Conservation (phyloP, 2,329 filamentous ascomycete species). For the Aureobasidium melanogenum region DNA sequence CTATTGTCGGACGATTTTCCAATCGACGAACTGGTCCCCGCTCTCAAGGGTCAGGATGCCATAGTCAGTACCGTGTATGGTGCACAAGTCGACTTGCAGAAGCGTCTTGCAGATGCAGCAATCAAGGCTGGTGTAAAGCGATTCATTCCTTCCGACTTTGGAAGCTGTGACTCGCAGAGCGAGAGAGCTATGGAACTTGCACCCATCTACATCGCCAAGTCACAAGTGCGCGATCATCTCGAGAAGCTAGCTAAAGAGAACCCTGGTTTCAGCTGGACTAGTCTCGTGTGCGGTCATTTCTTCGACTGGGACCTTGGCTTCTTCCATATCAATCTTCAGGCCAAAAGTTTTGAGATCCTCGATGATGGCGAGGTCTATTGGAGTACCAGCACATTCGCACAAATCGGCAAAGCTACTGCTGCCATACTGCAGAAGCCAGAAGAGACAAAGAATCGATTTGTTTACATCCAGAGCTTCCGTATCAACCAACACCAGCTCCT, state of each 20-base stretch:
- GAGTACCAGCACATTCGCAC: constrained; percentile 42
- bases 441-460: constrained; percentile 49
- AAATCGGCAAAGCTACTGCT: constrained; percentile 45
- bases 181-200: constrained; percentile 32
- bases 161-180: constrained; percentile 31
- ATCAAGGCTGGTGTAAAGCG: constrained; percentile 51
- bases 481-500: constrained; percentile 52
- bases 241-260: constrained; percentile 26
- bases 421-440: constrained; percentile 39
- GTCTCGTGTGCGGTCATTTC: constrained; percentile 49
- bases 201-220: constrained; percentile 46
- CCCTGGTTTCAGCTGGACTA: constrained; percentile 49
- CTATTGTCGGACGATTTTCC: constrained; percentile 41
- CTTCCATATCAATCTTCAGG: constrained; percentile 42
- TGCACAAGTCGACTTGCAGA: constrained; percentile 35
- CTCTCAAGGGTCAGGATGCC: constrained; percentile 49
- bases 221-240: constrained; percentile 43
- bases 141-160: constrained; percentile 55
- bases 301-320: constrained; percentile 54
- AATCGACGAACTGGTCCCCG: constrained; percentile 39
- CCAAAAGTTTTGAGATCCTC: constrained; percentile 44
- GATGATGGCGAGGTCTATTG: constrained; percentile 48
- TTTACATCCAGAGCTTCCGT: constrained; percentile 50
- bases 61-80: constrained; percentile 42
- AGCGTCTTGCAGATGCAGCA: constrained; percentile 49